Evolutionary conservation across 1,139 yeast genomes (phyloP), one percentile per base, ranked within the genome.

Genomic region (Arxiozyma heterogenica): DNA sequence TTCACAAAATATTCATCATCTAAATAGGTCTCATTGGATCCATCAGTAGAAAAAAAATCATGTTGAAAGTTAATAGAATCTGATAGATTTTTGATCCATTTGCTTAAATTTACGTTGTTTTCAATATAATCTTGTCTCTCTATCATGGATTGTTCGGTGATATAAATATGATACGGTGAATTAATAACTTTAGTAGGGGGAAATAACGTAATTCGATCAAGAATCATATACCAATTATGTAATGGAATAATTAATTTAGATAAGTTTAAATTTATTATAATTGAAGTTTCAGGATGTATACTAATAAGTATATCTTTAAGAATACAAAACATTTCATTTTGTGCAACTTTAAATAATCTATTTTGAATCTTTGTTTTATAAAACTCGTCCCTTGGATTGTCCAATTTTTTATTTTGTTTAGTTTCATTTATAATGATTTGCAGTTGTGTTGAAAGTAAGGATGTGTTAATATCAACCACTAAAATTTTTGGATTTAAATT

Each of bases 1-100:
- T 59, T 59, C n/a, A 58, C 48, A 15, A 55, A 12, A 3, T 47
- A 50, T 25, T 60, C 62, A 23, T 51, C 49, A 27, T 56, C 53
- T 9, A 51, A 44, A 8, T 53, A 53, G 3, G 17, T 22, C n/a
- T 23, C 50, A 6, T 17, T 46, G 39, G 39, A 34, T 22, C 58
- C 61, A 11, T 50, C 54, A 17, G 51, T 51, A 5, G 34, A 15
- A 7, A 22, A n/a, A 15, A 25, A 41, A 12, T 44, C 42, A 17
- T 34, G 34, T 41, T 52, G 54, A 7, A 27, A 38, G 5, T 46
- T 41, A 6, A 15, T 18, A 5, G 23, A 46, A 5, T n/a, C 18
- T 2, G 22, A 7, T 5, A 34, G 9, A 11, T n/a, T 20, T 15
- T 25, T 30, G 4, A 22, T 43, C 45, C 54, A 57, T 1, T 38